Conservation (phyloP, 139 green algal genomes). For the Raphidocelis subcapitata region DNA sequence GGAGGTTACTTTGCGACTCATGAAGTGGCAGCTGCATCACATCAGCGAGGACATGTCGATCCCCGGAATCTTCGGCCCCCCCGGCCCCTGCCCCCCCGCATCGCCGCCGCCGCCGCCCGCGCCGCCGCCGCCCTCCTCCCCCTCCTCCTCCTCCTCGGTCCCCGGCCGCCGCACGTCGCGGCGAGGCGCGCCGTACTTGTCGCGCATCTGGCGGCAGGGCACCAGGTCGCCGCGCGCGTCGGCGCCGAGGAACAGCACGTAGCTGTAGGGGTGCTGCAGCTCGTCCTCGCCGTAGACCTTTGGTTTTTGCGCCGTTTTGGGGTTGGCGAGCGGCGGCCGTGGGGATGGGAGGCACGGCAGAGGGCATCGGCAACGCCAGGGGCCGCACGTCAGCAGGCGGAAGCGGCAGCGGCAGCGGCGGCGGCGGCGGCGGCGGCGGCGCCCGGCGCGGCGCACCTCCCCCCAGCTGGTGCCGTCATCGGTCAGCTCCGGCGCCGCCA, state of each 20-base stretch:
- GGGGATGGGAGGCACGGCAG: no score
- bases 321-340: no score
- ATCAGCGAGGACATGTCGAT: conserved; percentile 54
- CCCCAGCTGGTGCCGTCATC: conserved; percentile 17
- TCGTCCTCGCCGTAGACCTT: conserved; percentile 44
- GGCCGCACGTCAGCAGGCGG: no score
- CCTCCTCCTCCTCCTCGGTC: background rate
- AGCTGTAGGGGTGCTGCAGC: conserved; percentile 69
- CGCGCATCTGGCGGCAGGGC: conserved; percentile 61
- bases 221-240: conserved; percentile 80
- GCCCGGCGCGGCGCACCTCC: conserved; percentile 10
- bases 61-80: conserved; percentile 36
- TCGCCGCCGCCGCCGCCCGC: background rate
- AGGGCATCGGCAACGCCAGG: no score
- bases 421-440: no score
- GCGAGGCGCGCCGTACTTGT: conserved; percentile 62
- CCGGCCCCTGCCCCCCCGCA: background rate
- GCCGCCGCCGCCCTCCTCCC: background rate
- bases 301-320: no score
- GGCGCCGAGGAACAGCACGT: conserved; percentile 78
- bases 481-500: conserved; percentile 52
- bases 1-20: no score
- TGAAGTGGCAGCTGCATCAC: no score
- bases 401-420: no score
- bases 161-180: conserved; percentile 49